Base-by-base conservation (phyloP, 2,329 filamentous ascomycete genomes). In the Colletotrichum siamense region DNA sequence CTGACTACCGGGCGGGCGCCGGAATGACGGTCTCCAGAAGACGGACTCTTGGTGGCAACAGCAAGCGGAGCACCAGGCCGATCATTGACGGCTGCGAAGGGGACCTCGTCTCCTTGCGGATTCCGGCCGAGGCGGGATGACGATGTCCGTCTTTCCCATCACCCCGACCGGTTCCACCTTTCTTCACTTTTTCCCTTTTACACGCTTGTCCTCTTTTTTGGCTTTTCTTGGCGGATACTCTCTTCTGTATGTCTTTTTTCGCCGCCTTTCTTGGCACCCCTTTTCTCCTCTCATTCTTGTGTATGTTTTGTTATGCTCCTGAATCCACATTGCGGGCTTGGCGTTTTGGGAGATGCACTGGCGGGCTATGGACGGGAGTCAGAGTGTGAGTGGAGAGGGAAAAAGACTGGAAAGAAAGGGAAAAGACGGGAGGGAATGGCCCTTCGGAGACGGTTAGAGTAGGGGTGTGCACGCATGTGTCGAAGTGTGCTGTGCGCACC, bases 261-360 rank as follows among this genome's bases (percentile, higher is more conserved):
- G 36, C 55, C 34, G 24, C 52, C 36, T 28, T 52, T 52, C 59
- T 63, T 22, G 22, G 13, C 34, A 34, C 15, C 22, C 52, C 63
- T 63, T 39, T 57, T 69, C 36, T 64, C 24, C 22, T 44, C 32
- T 57, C 30, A 30, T 61, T 66, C 39, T 63, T 36, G 32, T 44
- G 15, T 28, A 30, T 39, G 44, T 73, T 32, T 64, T 22, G 30
- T n/a, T 59, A 55, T 49, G 34, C 39, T 64, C 18, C 65, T 44
- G 57, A 68, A 28, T 69, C 64, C 64, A 69, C 70, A 73, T 69
- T 57, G 57, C 64, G 32, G 70, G 63, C 73, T 76, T 73, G 73
- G 73, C 73, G 73, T 76, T 76, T 73, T 73, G 63, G 64, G 59
- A 73, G 44, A 69, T 68, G 73, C 64, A 57, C 39, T 15, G 73